Percentiles rank a stretch among this genome's conserved stretches.
These are phyloP conservation scores for Venustampulla echinocandica DNA, from an alignment of 495 filamentous ascomycete species.

Conservation along the genomic window DNA sequence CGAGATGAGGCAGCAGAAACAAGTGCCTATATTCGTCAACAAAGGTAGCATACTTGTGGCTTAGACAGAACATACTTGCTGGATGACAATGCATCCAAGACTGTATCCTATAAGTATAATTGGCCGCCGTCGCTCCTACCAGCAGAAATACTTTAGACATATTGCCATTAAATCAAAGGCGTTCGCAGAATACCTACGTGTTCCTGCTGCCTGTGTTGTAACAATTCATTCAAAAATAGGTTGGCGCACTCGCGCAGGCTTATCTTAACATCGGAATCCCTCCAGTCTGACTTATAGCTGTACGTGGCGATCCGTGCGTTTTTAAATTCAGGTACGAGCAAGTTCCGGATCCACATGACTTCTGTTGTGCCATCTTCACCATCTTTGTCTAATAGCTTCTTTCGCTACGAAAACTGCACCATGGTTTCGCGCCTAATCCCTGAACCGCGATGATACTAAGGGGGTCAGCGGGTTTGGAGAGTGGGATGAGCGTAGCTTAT, in stretches of 20 bases:
- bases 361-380: slow-evolving; percentile 5
- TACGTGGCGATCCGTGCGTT: slow-evolving; percentile 14
- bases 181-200: slow-evolving; percentile 3
- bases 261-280: slow-evolving; percentile 5
- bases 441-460: slow-evolving; percentile 14
- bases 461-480: slow-evolving; percentile 1
- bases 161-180: background rate
- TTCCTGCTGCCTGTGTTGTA: background rate
- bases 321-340: slow-evolving; percentile 10
- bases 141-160: slow-evolving; percentile 4
- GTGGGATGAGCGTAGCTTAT: background rate
- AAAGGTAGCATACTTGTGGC: background rate
- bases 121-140: slow-evolving; percentile 9
- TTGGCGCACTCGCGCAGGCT: slow-evolving; percentile 11
- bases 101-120: slow-evolving; percentile 14
- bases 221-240: slow-evolving; percentile 9
- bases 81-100: slow-evolving; percentile 10
- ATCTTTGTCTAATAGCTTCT: slow-evolving; percentile 1
- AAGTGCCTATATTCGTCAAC: slow-evolving; percentile 9
- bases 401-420: slow-evolving; percentile 5
- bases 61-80: slow-evolving; percentile 6
- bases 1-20: background rate
- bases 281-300: slow-evolving; percentile 16
- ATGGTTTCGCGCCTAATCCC: background rate
- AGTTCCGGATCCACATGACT: slow-evolving; percentile 11